These are phyloP conservation scores for Neopestalotiopsis sp. DNA, from an alignment of 2,329 filamentous ascomycete genomes.

Conservation along the genomic window DNA sequence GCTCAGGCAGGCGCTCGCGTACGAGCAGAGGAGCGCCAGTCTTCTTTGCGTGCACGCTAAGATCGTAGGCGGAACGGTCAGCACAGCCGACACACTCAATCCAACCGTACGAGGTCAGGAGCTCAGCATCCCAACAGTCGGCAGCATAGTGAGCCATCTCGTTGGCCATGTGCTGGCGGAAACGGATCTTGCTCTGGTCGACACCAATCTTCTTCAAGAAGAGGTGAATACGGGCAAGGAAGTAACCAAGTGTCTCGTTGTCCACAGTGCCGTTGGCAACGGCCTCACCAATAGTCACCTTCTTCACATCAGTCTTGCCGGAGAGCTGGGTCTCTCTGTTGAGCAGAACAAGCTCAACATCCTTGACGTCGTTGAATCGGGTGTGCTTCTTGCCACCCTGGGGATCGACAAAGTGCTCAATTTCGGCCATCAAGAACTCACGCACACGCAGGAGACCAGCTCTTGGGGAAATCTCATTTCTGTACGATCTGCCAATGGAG, in stretches of 20 bases:
- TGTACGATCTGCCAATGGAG: slow-evolving; percentile 96
- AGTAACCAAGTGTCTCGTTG: slow-evolving; percentile 98
- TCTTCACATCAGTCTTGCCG: slow-evolving; percentile 78
- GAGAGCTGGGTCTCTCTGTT: slow-evolving; percentile 84
- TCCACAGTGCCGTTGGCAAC: slow-evolving; percentile 84
- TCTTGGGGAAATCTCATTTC: slow-evolving; percentile 96
- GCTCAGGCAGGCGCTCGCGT: slow-evolving; percentile 78
- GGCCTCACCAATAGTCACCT: slow-evolving; percentile 82
- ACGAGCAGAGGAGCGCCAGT: slow-evolving; percentile 88
- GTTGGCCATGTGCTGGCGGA: slow-evolving; percentile 92
- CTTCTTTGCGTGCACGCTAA: slow-evolving; percentile 91
- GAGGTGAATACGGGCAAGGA: slow-evolving; percentile 89
- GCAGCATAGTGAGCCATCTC: slow-evolving; percentile 87
- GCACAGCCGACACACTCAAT: slow-evolving; percentile 98
- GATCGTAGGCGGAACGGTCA: slow-evolving; percentile 92
- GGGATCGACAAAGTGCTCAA: slow-evolving; percentile 97
- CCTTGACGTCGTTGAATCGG: slow-evolving; percentile 83
- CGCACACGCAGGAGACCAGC: slow-evolving; percentile 90
- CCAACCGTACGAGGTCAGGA: slow-evolving; percentile 93
- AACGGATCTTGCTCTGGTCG: slow-evolving; percentile 86
- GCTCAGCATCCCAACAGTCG: slow-evolving; percentile 98
- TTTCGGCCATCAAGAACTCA: slow-evolving; percentile 98
- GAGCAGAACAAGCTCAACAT: slow-evolving; percentile 83
- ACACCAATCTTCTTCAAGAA: slow-evolving; percentile 90
- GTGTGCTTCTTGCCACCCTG: slow-evolving; percentile 92